Base-by-base conservation (phyloP, 2,329 filamentous ascomycete genomes). In the Helotiales sp. region DNA sequence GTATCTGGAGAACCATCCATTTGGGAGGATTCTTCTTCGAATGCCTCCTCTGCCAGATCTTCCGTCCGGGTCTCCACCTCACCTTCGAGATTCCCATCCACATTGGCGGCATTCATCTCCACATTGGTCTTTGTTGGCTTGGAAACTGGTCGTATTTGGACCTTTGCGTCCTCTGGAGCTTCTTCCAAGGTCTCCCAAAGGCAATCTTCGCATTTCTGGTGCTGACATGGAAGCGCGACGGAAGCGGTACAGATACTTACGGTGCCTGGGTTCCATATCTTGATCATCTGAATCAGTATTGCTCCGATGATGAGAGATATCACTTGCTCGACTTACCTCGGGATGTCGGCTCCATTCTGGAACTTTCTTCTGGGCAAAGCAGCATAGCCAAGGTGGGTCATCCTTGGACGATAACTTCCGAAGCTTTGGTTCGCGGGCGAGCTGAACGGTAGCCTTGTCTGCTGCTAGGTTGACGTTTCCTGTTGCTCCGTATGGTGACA, bases 161-260 rank as follows among this genome's bases (percentile, higher is more conserved):
- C 13, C 6, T 24, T n/a, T 22, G 8, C 6, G 15, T 24, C 5
- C 8, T 34, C 54, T 57, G 32, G n/a, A 17, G 34, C 1, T 26
- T 40, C 54, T n/a, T 52, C 49, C 5, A 34, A 34, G 13, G 54
- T 24, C 32, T 57, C 32, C 54, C 30, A 57, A 2, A 37, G 32
- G 22, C 54, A 57, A 20, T 57, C 54, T 57, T 24, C 32, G 32
- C 54, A 57, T 40, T 57, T 37, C 32, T 40, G 15, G 30, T 57
- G 54, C 2, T 57, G 30, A 32, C 54, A 57, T 26, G 54, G 32
- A 1, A 13, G 32, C 20, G 40, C 17, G 6, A 20, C 40, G 1
- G 40, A 45, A 57, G n/a, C 17, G 11, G 32, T 57, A 6, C 54
- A 57, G 30, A 15, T 22, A 40, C 3, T 22, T 13, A 11, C 5